Evolutionary conservation across 73 alveolate genomes (phyloP), one percentile per base, ranked within the genome.

Genomic region (Tetrahymena malaccensis): DNA sequence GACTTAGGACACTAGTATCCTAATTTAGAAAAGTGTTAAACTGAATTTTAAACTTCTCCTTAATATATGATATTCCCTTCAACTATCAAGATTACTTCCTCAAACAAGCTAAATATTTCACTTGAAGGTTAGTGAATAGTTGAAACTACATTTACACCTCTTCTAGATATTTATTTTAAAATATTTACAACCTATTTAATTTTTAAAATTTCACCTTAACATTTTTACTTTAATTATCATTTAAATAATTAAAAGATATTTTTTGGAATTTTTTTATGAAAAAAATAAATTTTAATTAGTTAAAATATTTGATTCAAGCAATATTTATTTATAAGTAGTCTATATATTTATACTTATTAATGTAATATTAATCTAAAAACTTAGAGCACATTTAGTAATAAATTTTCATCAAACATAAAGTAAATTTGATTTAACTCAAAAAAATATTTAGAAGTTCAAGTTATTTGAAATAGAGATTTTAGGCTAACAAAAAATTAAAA

Each of bases 91-190:
- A 98, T 57, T 6, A 98, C 33, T 89, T 97, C 94, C 93, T 98
- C 99, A 95, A 98, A 98, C 70, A 94, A 35, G 43, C 97, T 94
- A 35, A 98, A 96, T 11, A 98, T 94, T 34, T 96, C 98, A 21
- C 98, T 95, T 84, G 98, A 96, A 7, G 99, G 99, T 97, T 98
- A 98, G 96, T 98, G 99, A 19, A 98, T 97, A 22, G 99, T 98
- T 31, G 98, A 85, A 44, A 98, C 95, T 17, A 98, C 98, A 16
- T 99, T 98, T 95, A 97, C 97, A 35, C 98, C 98, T 19, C 44
- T 37, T 25, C 38, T 55, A 35, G 98, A 94, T 34, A 97, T 83
- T 38, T 94, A 93, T 44, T 93, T 94, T 95, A 94, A 17, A 22
- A 94, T 70, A 12, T 70, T 70, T 15, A 70, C 37, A 31, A 70